Evolutionary conservation across 768 basidiomycete genomes (phyloP), one percentile per base, ranked within the genome.

Genomic region (Hypholoma sublateritium): DNA sequence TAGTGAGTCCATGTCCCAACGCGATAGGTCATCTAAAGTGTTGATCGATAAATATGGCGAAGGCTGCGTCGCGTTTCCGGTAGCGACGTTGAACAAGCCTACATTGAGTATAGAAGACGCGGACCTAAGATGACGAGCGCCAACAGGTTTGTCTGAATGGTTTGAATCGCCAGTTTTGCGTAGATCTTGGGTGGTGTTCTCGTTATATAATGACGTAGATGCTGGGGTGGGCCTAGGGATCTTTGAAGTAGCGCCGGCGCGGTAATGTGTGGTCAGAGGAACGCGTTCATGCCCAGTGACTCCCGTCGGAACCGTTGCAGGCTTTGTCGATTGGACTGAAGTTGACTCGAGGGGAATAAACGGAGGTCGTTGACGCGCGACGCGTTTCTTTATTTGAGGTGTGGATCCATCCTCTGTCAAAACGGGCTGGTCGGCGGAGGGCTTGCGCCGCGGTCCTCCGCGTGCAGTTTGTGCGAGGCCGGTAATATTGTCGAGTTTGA

Each of bases 1-100:
- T 44, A 58, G 41, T 14, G 56, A 57, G 16, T 66, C 62, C 65
- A 68, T 66, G 46, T 64, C 67, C 67, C 67, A 68, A 28, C 60
- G 59, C 35, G 56, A 57, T 49, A 66, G 62, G 51, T 68, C 67
- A 68, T 68, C 62, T 63, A 64, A 53, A 36, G 57, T 50, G 60
- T 61, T 55, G 48, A 65, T 58, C 22, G 62, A 59, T 53, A 64
- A 49, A 58, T 59, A 56, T 32, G 46, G 42, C 14, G 57, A 60
- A 51, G 59, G 65, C 32, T 50, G 55, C 28, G 67, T 62, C 54
- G 59, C 58, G 35, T 34, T 50, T 62, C 50, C 50, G 52, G 56
- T 48, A 47, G 59, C 54, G 58, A 63, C 58, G 60, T 57, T 41
- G 50, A 49, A 36, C 54, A 58, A 56, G 51, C 35, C 62, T 62